A percentile compares a stretch with the other conserved stretches of the same genome.
Conservation (phyloP, 768 basidiomycete species). For the Lentinula lateritia region DNA sequence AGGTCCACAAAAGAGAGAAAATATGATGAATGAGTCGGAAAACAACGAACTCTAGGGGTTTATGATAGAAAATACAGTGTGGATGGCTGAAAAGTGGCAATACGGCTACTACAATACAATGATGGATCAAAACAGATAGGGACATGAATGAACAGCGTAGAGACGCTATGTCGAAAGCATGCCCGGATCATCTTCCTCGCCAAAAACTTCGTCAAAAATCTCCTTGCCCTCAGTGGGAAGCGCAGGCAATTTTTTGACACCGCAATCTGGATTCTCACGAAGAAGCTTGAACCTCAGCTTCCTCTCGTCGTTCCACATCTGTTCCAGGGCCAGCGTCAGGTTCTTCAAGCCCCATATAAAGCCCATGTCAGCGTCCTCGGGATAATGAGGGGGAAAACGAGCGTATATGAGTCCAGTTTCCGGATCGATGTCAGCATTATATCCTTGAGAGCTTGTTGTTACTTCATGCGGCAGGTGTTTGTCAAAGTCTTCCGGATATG, state of each 20-base stretch:
- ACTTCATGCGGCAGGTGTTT: conserved; percentile 35
- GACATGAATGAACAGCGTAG: neutral
- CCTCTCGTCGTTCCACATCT: conserved; percentile 86
- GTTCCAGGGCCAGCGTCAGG: conserved; percentile 68
- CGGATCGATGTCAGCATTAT: conserved; percentile 76
- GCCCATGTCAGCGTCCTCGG: conserved; percentile 77
- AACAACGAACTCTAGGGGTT: neutral
- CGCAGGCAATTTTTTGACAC: conserved; percentile 51
- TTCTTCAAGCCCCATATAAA: conserved; percentile 89
- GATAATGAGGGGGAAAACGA: conserved; percentile 39
- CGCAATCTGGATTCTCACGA: conserved; percentile 48
- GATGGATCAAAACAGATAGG: neutral
- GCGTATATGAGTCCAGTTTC: conserved; percentile 83
- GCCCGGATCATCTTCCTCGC: conserved; percentile 59
- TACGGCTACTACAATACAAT: neutral
- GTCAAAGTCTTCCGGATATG: conserved; percentile 46
- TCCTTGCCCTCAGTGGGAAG: conserved; percentile 71
- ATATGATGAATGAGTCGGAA: neutral
- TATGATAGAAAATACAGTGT: neutral
- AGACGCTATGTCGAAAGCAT: conserved; percentile 62
- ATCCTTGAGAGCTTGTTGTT: conserved; percentile 62
- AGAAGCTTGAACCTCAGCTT: conserved; percentile 59
- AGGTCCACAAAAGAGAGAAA: neutral
- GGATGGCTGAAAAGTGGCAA: no score
- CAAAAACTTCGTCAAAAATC: conserved; percentile 74